These are phyloP conservation scores for Ceratocystis harringtonii DNA, from an alignment of 2,329 filamentous ascomycete species.

Conservation along the genomic window DNA sequence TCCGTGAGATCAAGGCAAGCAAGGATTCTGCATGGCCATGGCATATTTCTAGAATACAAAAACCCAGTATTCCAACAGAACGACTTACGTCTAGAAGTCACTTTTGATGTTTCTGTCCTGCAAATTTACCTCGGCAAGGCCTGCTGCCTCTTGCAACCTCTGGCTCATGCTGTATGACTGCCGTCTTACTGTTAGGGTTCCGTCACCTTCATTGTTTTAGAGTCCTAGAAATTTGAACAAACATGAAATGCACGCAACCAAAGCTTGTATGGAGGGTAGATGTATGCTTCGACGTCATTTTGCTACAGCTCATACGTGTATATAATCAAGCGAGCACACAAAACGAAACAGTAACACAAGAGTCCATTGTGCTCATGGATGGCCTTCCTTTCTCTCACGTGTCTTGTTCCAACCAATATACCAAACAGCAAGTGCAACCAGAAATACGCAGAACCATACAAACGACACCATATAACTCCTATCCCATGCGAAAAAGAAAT, in stretches of 20 bases:
- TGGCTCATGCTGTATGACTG: too few relatives aligned
- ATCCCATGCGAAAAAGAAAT: background rate
- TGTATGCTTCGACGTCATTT: too few relatives aligned
- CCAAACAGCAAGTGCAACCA: background rate
- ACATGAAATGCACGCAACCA: too few relatives aligned
- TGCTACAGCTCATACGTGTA: too few relatives aligned
- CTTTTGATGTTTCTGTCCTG: background rate
- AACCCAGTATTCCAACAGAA: too few relatives aligned
- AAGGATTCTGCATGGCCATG: background rate
- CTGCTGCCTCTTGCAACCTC: too few relatives aligned
- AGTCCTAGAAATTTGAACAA: too few relatives aligned
- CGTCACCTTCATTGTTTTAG: too few relatives aligned
- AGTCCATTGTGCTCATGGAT: background rate
- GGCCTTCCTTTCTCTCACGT: background rate
- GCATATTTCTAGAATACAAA: background rate
- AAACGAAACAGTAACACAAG: background rate
- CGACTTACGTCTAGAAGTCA: background rate
- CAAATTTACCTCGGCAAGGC: too few relatives aligned
- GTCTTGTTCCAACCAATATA: background rate
- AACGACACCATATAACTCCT: background rate
- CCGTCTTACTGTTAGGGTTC: too few relatives aligned
- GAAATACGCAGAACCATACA: background rate
- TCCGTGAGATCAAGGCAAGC: background rate
- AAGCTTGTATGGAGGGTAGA: too few relatives aligned
- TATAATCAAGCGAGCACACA: background rate